Base-by-base conservation (phyloP, 176 grass and related monocot genomes). In the Luzula sylvatica region DNA sequence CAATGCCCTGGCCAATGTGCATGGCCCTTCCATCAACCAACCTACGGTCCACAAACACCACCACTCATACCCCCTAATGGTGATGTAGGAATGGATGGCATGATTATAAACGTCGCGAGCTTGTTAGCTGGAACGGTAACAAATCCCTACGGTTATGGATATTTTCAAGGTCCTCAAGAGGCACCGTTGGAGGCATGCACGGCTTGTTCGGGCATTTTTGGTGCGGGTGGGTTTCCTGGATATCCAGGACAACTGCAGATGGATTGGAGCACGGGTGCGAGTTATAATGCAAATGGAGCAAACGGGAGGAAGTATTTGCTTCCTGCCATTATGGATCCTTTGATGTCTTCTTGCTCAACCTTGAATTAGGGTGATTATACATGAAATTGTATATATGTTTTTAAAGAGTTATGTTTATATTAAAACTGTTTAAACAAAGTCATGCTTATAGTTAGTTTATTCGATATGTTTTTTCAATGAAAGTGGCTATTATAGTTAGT, bases 1-100 rank as follows among this genome's bases (percentile, higher is more conserved):
- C 76, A 73, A 48, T 80, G 76, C 38, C 69, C 76, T 5, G 76
- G 76, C 1, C 55, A 73, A 65, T 80, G 76, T 41, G 76, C 76
- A 2, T 80, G 76, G 76, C 76, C 76, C 4, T 80, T 80, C 63
- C 62, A 80, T 28, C 55, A 56, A 50, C 76, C 76, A 0, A 13
- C 30, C 35, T 80, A 80, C 53, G 76, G 76, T 2, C 76, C 76
- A 11, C 69, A 80, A 50, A 18, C 27, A 5, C 63, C 76, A n/a
- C 27, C 69, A 2, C 20, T 80, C 13, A 11, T 42, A 15, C 8
- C 75, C 17, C 75, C 75, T 6, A 79, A 79, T 42, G 61, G 61
- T 6, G 61, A 79, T 29, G 68, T 55, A 3, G 76, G 63, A 20
- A 8, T 49, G 8, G 76, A 80, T 8, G 76, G 69, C 26, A 56